phyloP scores from a whole-genome alignment of 2,329 filamentous ascomycete genomes.

The Epichloe aotearoae region DNA sequence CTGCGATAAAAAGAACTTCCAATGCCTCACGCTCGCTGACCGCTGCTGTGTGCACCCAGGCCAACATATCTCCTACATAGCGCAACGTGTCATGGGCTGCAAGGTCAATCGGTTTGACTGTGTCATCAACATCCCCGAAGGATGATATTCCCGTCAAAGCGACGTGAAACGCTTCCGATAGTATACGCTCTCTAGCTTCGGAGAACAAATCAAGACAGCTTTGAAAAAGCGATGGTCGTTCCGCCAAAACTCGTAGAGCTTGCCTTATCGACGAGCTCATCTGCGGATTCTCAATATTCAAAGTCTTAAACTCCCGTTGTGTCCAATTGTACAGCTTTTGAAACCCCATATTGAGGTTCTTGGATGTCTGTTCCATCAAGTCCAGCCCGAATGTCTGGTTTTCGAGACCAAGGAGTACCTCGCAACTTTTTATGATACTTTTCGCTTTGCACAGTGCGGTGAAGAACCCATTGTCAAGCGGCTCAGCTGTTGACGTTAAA shows the following conservation, averaged over 20 bases:
- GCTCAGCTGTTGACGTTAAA: constrained; percentile 65
- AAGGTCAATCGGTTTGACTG: constrained; percentile 83
- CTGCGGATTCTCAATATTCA: constrained; percentile 90
- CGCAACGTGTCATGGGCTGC: constrained; percentile 82
- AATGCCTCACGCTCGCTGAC: constrained; percentile 90
- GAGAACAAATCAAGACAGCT: constrained; percentile 89
- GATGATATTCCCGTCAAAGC: constrained; percentile 65
- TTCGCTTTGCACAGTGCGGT: constrained; percentile 64
- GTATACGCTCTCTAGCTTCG: constrained; percentile 71
- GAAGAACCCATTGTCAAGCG: constrained; percentile 80
- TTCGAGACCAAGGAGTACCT: constrained; percentile 78
- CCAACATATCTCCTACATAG: constrained; percentile 94
- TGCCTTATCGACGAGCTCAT: constrained; percentile 75
- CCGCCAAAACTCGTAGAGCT: constrained; percentile 75
- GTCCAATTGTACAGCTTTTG: constrained; percentile 96
- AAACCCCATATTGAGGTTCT: constrained; percentile 75
- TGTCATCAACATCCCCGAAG: constrained; percentile 43
- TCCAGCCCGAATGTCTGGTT: constrained; percentile 80
- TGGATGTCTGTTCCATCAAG: constrained; percentile 81
- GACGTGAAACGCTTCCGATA: constrained; percentile 80
- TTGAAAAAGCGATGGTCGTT: constrained; percentile 81
- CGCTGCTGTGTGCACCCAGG: constrained; percentile 87
- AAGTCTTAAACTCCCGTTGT: constrained; percentile 78
- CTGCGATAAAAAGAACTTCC: constrained; percentile 80
- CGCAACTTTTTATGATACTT: constrained; percentile 76